These are phyloP conservation scores for Zymoseptoria ardabiliae DNA, from an alignment of 2,329 filamentous ascomycete species.

Conservation along the genomic window DNA sequence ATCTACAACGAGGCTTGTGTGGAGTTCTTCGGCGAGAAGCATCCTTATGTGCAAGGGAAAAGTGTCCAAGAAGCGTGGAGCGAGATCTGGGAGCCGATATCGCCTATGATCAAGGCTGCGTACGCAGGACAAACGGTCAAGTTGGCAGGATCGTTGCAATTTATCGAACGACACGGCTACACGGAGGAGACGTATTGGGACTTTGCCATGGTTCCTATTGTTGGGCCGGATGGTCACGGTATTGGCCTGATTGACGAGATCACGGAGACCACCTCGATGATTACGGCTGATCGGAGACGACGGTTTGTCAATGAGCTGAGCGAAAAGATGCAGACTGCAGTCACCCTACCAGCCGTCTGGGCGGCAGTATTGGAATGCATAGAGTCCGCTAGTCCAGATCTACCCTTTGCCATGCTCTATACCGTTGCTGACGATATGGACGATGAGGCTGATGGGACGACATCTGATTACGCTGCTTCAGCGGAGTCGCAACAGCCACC, in stretches of 20 bases:
- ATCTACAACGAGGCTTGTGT: conserved; percentile 27
- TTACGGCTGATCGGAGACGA: conserved; percentile 19
- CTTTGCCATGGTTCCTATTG: conserved; percentile 23
- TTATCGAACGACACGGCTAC: conserved; percentile 21
- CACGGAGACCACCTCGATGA: conserved; percentile 18
- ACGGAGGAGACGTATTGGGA: conserved; percentile 27
- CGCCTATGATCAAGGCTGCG: conserved; percentile 16
- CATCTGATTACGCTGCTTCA: conserved; percentile 3
- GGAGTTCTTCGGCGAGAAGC: conserved; percentile 20
- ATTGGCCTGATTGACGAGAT: conserved; percentile 22
- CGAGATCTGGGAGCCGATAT: conserved; percentile 18
- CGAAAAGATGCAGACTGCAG: conserved; percentile 9
- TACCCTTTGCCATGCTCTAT: conserved; percentile 24
- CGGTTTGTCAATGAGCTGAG: conserved; percentile 13
- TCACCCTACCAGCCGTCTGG: conserved; percentile 21
- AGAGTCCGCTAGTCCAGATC: conserved; percentile 14
- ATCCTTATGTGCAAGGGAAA: conserved; percentile 19
- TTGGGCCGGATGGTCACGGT: conserved; percentile 14
- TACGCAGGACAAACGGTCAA: conserved; percentile 17
- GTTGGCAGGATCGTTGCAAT: conserved; percentile 16
- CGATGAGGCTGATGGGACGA: conserved; percentile 3
- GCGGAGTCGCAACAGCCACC: conserved; percentile 3
- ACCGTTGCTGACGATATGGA: conserved; percentile 15
- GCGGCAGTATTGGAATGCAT: conserved; percentile 15
- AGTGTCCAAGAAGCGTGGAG: conserved; percentile 13